These are phyloP conservation scores for Camellia granthamiana DNA, from an alignment of 148 eudicot species.

Conservation along the genomic window DNA sequence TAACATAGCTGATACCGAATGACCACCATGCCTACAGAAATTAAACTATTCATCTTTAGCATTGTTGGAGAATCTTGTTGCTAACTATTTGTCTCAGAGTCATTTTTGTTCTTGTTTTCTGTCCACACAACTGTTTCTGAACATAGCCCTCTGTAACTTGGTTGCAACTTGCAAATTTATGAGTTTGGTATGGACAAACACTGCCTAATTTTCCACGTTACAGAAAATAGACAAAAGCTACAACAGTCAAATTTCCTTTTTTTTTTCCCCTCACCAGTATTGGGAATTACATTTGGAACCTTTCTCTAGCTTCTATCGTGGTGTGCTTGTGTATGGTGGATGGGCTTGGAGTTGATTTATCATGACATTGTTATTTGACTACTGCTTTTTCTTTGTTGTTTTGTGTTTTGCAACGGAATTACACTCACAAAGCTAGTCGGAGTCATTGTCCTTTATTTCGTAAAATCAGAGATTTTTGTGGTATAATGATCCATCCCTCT, in stretches of 20 bases:
- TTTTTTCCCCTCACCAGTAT: not conserved
- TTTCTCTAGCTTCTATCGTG: not conserved
- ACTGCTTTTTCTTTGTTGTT: not conserved
- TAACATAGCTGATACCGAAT: not conserved
- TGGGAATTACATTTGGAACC: not conserved
- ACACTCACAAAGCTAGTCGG: constrained; percentile 72
- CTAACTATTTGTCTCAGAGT: not conserved
- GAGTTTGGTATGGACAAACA: not conserved
- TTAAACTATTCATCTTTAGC: not conserved
- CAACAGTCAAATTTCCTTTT: not conserved
- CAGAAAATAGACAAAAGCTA: not conserved
- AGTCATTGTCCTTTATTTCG: constrained; percentile 61
- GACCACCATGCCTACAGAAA: not conserved
- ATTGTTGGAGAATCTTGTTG: not conserved
- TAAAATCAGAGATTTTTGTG: constrained; percentile 74
- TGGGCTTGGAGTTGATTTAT: not conserved
- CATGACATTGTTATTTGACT: not conserved
- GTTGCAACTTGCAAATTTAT: not conserved
- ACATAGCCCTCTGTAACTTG: not conserved
- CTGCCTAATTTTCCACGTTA: not conserved
- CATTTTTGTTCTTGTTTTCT: not conserved
- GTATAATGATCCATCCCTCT: constrained; percentile 27
- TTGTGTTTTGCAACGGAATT: constrained; percentile 48
- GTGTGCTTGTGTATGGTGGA: not conserved
- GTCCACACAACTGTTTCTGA: not conserved